Percentiles rank a stretch among this genome's conserved stretches.
Evolutionary conservation across 768 basidiomycete genomes (phyloP).

Genomic region (Lentinus brumalis): DNA sequence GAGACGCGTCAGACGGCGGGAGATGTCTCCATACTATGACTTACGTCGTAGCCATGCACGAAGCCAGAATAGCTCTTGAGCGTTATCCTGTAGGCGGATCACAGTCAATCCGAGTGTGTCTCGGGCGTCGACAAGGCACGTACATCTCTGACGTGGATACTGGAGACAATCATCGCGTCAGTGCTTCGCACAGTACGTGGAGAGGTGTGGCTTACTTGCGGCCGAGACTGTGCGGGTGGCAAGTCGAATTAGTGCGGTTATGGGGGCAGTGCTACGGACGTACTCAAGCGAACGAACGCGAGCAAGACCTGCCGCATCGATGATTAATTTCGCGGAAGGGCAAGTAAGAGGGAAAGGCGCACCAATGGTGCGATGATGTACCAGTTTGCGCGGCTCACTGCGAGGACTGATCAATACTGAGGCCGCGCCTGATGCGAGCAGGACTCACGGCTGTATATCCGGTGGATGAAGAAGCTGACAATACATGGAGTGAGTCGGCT

Average conservation of each 20-base stretch:
- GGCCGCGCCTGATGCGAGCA: too few species aligned
- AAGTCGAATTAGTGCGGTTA: background rate
- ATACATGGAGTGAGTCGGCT: background rate
- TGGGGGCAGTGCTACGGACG: background rate
- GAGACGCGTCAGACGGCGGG: background rate
- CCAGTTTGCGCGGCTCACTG: constrained; percentile 26
- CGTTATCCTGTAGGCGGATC: constrained; percentile 1
- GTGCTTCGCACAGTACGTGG: background rate
- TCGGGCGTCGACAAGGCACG: background rate
- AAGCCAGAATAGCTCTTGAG: constrained; percentile 13
- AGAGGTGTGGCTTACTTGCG: background rate
- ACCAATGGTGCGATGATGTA: constrained; percentile 15
- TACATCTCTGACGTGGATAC: constrained; percentile 6
- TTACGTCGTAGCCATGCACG: constrained; percentile 8
- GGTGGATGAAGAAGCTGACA: constrained; percentile 23
- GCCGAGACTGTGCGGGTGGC: background rate
- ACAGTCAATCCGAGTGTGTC: background rate
- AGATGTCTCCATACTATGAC: background rate
- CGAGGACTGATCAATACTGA: too few species aligned
- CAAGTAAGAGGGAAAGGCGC: background rate
- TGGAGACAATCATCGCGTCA: background rate
- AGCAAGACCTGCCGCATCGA: constrained; percentile 3
- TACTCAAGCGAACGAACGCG: constrained; percentile 13
- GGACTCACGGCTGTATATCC: constrained; percentile 23
- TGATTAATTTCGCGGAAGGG: background rate